Conservation (phyloP, 148 eudicot species). For the Silene uniflora region DNA sequence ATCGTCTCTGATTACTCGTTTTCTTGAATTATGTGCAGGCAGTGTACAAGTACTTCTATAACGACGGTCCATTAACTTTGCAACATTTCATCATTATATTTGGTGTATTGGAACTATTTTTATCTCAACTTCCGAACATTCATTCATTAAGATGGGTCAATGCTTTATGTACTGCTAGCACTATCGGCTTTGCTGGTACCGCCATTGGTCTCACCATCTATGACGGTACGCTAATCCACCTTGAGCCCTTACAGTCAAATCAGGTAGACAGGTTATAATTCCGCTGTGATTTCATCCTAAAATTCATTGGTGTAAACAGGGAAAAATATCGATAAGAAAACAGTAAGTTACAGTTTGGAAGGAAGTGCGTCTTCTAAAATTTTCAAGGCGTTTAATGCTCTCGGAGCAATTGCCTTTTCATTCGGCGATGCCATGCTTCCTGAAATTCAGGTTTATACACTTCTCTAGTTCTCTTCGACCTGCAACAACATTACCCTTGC, state of each 20-base stretch:
- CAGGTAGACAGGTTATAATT: neutral
- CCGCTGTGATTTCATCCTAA: neutral
- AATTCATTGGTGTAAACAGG: neutral
- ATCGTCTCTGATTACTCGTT: neutral
- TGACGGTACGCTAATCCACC: neutral
- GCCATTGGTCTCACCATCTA: constrained; percentile 9
- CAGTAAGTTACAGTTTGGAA: constrained; percentile 8
- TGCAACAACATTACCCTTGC: too few relatives aligned
- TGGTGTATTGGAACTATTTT: constrained; percentile 2
- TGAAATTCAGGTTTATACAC: constrained; percentile 1
- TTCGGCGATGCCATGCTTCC: constrained; percentile 18
- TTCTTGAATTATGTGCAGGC: neutral
- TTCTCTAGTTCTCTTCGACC: too few relatives aligned
- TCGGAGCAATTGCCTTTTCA: constrained; percentile 5
- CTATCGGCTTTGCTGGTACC: constrained; percentile 5
- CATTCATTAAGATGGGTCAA: constrained; percentile 14
- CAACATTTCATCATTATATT: constrained; percentile 9
- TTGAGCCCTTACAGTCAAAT: neutral
- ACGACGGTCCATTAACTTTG: neutral
- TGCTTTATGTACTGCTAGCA: constrained; percentile 11
- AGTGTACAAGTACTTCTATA: constrained; percentile 1
- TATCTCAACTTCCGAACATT: constrained; percentile 10
- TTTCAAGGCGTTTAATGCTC: constrained; percentile 12
- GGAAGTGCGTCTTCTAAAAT: neutral
- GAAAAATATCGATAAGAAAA: neutral